Percentiles rank a stretch among this genome's conserved stretches.
Conservation (phyloP, 495 filamentous ascomycete species). For the Trichoderma erinaceum region DNA sequence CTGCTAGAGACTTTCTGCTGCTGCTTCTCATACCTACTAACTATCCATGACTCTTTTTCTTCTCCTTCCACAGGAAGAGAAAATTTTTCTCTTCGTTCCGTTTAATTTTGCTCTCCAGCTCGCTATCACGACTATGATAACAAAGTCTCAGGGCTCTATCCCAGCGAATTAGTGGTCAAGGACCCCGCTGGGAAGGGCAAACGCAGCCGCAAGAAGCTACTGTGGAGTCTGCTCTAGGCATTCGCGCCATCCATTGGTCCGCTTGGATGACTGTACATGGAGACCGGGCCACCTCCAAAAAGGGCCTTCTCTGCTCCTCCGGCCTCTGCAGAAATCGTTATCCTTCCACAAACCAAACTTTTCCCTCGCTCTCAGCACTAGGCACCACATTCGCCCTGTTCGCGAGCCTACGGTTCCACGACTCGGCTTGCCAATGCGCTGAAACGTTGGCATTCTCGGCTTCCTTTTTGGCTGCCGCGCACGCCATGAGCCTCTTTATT, state of each 20-base stretch:
- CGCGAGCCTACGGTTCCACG: slow-evolving; percentile 1
- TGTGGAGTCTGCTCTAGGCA: neutral
- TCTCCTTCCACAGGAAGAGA: neutral
- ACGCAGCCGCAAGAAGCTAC: slow-evolving; percentile 2
- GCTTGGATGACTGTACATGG: neutral
- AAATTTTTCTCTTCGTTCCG: neutral
- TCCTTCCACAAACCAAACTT: slow-evolving; percentile 7
- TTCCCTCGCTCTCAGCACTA: neutral
- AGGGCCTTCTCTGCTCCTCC: neutral
- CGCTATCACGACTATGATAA: neutral
- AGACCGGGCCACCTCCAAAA: slow-evolving; percentile 6
- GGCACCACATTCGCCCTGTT: neutral
- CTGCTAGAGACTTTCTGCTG: too few species aligned
- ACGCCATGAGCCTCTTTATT: slow-evolving; percentile 9
- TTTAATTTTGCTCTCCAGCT: neutral
- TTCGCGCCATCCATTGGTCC: neutral
- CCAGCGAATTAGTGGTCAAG: neutral
- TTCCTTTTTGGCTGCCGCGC: slow-evolving; percentile 12
- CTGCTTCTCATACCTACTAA: too few species aligned
- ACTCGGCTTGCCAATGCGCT: slow-evolving; percentile 12
- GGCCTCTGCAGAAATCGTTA: neutral
- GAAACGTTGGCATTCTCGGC: slow-evolving; percentile 10
- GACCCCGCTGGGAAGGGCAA: slow-evolving; percentile 3
- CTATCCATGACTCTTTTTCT: neutral
- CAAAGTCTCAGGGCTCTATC: neutral